Conservation (phyloP, 306 rosid genomes). For the Arachis hypogaea region DNA sequence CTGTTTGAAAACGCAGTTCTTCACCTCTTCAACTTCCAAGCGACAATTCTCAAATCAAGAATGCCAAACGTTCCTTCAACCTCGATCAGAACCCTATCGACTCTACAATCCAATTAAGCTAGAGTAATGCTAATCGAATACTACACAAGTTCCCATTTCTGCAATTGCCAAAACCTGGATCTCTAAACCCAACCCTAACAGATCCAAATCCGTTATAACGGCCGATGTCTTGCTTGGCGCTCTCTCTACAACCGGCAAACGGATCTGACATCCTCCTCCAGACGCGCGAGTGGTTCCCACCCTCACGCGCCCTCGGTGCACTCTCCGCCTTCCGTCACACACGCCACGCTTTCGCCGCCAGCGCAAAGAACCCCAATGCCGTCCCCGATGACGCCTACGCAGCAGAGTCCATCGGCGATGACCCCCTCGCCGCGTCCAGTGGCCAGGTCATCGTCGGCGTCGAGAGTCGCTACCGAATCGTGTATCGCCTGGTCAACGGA, state of each 20-base stretch:
- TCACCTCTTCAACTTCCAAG: not conserved
- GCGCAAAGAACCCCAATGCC: constrained; percentile 33
- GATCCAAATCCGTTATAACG: constrained; percentile 21
- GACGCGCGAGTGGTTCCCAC: constrained; percentile 97
- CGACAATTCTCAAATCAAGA: not conserved
- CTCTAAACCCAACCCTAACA: constrained; percentile 15
- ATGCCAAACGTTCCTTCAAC: not conserved
- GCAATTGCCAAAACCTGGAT: constrained; percentile 9
- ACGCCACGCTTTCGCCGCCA: constrained; percentile 64
- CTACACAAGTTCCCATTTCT: not conserved
- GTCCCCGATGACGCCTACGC: constrained; percentile 58
- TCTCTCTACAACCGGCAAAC: constrained; percentile 81
- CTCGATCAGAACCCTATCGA: not conserved
- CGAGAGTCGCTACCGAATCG: constrained; percentile 87
- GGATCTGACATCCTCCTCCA: constrained; percentile 89
- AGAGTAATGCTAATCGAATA: constrained; percentile 1
- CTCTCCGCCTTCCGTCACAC: constrained; percentile 90
- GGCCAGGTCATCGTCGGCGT: constrained; percentile 95
- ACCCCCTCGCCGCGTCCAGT: constrained; percentile 86
- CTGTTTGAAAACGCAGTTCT: not conserved
- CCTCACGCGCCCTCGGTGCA: constrained; percentile 87
- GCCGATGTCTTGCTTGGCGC: constrained; percentile 83
- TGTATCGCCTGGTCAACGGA: constrained; percentile 87
- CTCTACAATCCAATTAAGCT: not conserved
- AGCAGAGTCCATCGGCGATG: constrained; percentile 78